Percentiles rank a stretch among this genome's conserved stretches.
Evolutionary conservation across 2,329 filamentous ascomycete species (phyloP).

Genomic region (Hypoxylon sp.): DNA sequence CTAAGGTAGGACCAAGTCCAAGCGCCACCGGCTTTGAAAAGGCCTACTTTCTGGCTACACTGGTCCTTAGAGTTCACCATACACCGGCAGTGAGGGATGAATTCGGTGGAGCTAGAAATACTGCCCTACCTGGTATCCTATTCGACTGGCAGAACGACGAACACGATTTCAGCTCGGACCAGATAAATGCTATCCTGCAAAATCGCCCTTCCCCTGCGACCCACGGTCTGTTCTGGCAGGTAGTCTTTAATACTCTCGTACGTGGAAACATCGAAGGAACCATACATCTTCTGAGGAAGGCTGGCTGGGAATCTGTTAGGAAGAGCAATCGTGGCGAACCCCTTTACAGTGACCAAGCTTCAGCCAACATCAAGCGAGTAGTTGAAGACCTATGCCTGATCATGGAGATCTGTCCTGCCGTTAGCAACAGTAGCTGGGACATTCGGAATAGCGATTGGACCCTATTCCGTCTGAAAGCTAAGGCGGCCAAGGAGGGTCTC

Average conservation of each 20-base stretch:
- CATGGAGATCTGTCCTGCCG: conserved; percentile 78
- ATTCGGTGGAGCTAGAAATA: conserved; percentile 54
- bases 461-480: conserved; percentile 81
- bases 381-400: conserved; percentile 75
- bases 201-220: conserved; percentile 78
- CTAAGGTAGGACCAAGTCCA: conserved; percentile 74
- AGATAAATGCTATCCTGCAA: conserved; percentile 72
- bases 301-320: conserved; percentile 82
- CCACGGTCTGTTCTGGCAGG: conserved; percentile 86
- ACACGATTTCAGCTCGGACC: conserved; percentile 77
- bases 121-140: conserved; percentile 79
- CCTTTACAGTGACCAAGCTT: conserved; percentile 78
- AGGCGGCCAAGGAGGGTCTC: conserved; percentile 75
- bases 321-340: conserved; percentile 73
- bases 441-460: conserved; percentile 85
- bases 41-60: conserved; percentile 80
- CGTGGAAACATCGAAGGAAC: conserved; percentile 79
- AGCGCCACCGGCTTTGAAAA: conserved; percentile 75
- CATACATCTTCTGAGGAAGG: conserved; percentile 75
- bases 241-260: conserved; percentile 77
- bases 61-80: conserved; percentile 85
- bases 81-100: conserved; percentile 59
- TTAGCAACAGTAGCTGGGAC: conserved; percentile 78
- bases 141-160: conserved; percentile 84
- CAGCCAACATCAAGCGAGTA: conserved; percentile 82